Percentiles rank a stretch among this genome's conserved stretches.
These are phyloP conservation scores for Penicillium mononematosum DNA, from an alignment of 495 filamentous ascomycete genomes.

Conservation along the genomic window DNA sequence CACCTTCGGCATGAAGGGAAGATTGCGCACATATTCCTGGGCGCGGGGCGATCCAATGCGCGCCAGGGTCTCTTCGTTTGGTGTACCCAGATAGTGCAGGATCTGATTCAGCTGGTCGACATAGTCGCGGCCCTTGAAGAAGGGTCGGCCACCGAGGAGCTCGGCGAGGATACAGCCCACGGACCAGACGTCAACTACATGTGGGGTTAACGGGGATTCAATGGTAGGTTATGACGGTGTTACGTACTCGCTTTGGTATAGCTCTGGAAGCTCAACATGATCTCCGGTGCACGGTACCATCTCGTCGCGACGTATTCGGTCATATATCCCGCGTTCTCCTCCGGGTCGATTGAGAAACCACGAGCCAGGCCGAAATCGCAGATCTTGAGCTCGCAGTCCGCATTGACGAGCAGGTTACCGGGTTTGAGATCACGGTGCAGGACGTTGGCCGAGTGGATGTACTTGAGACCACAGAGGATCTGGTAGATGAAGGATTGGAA, in stretches of 20 bases:
- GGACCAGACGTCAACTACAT: slow-evolving; percentile 93
- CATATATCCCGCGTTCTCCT: slow-evolving; percentile 99
- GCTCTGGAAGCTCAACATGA: slow-evolving; percentile 99
- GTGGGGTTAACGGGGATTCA: slow-evolving; percentile 12
- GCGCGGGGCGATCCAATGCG: slow-evolving; percentile 95
- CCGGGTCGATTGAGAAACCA: slow-evolving; percentile 93
- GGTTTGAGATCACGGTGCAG: slow-evolving; percentile 96
- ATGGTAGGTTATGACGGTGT: not conserved
- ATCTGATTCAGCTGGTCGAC: slow-evolving; percentile 99
- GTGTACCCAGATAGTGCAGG: slow-evolving; percentile 94
- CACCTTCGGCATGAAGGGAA: slow-evolving; percentile 94
- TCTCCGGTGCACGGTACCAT: slow-evolving; percentile 98
- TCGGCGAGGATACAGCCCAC: slow-evolving; percentile 98
- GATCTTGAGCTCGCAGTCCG: slow-evolving; percentile 98
- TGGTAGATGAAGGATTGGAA: slow-evolving; percentile 96
- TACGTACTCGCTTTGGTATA: slow-evolving; percentile 98
- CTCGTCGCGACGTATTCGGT: slow-evolving; percentile 98
- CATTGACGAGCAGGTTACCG: slow-evolving; percentile 94
- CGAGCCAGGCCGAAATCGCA: slow-evolving; percentile 96
- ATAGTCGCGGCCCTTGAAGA: slow-evolving; percentile 99
- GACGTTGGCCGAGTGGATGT: slow-evolving; percentile 97
- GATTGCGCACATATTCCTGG: slow-evolving; percentile 97
- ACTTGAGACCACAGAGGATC: slow-evolving; percentile 94
- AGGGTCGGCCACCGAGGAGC: slow-evolving; percentile 90
- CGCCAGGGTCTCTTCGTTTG: slow-evolving; percentile 88